phyloP scores from a whole-genome alignment of 345 rosid genomes.

The Eucalyptus sideroxylon region DNA sequence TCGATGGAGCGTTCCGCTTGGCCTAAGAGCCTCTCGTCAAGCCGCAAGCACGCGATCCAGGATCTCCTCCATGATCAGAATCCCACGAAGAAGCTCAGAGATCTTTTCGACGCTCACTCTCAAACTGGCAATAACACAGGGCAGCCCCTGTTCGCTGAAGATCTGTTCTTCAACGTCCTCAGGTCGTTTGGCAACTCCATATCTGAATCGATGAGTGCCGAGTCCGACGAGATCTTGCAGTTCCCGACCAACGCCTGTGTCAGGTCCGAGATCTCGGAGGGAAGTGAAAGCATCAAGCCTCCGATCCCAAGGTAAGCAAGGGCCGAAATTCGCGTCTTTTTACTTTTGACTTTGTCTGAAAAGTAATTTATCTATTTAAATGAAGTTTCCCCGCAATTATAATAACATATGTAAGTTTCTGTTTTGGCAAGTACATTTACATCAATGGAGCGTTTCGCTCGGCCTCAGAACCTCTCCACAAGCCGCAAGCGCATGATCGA shows the following conservation, averaged over 20 bases:
- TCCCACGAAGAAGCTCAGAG: background rate
- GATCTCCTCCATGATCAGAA: constrained; percentile 2
- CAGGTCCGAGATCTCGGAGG: background rate
- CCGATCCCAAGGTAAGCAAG: background rate
- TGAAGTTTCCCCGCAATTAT: too few relatives aligned
- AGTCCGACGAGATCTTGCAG: too few relatives aligned
- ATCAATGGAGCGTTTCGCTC: too few relatives aligned
- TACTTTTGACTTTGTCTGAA: too few relatives aligned
- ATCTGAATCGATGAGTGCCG: background rate
- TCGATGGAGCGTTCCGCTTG: background rate
- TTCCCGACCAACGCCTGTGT: background rate
- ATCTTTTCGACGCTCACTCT: background rate
- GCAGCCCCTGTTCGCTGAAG: background rate
- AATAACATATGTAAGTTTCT: too few relatives aligned
- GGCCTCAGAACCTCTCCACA: too few relatives aligned
- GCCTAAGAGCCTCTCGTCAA: background rate
- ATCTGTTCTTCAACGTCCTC: background rate
- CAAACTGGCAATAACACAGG: background rate
- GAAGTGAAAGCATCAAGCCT: background rate
- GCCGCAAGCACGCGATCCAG: background rate
- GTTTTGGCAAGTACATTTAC: too few relatives aligned
- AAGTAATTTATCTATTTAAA: too few relatives aligned
- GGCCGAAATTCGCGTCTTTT: too few relatives aligned
- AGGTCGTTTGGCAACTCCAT: constrained; percentile 1
- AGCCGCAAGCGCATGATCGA: too few relatives aligned